Evolutionary conservation across 2,329 filamentous ascomycete species (phyloP).

Genomic region (Alternaria alternata): DNA sequence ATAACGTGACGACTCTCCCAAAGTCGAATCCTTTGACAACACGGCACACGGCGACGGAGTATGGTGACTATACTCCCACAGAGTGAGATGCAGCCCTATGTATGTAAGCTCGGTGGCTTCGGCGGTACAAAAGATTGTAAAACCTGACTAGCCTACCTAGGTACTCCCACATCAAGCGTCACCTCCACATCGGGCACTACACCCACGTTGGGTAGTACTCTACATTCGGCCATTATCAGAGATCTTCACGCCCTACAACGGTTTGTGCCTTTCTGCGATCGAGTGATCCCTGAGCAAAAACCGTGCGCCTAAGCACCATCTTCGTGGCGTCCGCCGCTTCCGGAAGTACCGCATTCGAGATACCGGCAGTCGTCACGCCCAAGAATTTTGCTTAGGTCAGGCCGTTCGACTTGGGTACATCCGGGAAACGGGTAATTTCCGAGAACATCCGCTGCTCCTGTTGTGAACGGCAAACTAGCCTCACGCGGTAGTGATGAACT

Average conservation of each 20-base stretch:
- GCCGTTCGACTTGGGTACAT: neutral
- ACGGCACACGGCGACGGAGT: neutral
- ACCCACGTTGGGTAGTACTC: neutral
- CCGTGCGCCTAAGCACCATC: neutral
- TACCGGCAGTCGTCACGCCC: neutral
- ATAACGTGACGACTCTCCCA: neutral
- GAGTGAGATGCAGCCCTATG: neutral
- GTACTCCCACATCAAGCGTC: neutral
- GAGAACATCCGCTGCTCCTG: neutral
- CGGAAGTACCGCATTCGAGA: neutral
- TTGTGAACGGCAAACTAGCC: neutral
- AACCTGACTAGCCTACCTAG: neutral
- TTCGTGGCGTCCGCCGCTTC: neutral
- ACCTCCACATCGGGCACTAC: neutral
- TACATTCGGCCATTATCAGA: neutral
- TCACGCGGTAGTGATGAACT: neutral
- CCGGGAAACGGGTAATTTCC: neutral
- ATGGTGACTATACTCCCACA: too few species aligned
- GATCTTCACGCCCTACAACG: neutral
- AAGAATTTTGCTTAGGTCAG: neutral
- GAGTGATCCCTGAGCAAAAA: neutral
- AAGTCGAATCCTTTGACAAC: neutral
- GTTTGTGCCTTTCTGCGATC: neutral
- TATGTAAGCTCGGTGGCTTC: neutral
- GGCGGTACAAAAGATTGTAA: neutral